A percentile compares a stretch with the other conserved stretches of the same genome.
These are phyloP conservation scores for Periconia sp. DNA, from an alignment of 2,329 filamentous ascomycete species.

Conservation along the genomic window DNA sequence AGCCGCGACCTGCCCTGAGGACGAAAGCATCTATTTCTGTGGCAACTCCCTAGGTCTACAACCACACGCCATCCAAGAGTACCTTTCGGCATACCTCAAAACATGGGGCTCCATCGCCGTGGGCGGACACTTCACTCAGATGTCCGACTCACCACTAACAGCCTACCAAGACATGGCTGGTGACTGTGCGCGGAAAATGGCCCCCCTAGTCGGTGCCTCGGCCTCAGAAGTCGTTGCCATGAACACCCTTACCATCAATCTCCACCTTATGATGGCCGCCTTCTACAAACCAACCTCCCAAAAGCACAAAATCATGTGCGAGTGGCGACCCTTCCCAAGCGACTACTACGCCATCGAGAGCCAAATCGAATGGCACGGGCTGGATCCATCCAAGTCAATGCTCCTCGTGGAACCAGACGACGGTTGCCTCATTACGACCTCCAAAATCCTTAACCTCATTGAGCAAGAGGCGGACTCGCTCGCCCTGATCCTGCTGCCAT, in stretches of 20 bases:
- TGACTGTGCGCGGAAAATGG: conserved; percentile 68
- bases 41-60: conserved; percentile 88
- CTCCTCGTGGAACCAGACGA: conserved; percentile 71
- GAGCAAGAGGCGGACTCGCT: conserved; percentile 71
- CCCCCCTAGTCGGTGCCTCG: conserved; percentile 72
- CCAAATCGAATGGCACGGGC: conserved; percentile 71
- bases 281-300: conserved; percentile 72
- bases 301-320: conserved; percentile 76
- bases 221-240: conserved; percentile 79
- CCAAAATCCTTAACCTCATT: conserved; percentile 70
- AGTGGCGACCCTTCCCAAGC: conserved; percentile 86
- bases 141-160: conserved; percentile 68
- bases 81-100: conserved; percentile 71
- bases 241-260: conserved; percentile 80
- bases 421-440: conserved; percentile 64
- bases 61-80: conserved; percentile 66
- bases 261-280: conserved; percentile 81
- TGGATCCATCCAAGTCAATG: conserved; percentile 64
- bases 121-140: conserved; percentile 73
- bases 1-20: conserved; percentile 33
- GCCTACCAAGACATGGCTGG: conserved; percentile 80
- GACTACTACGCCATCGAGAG: conserved; percentile 85
- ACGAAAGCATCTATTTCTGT: conserved; percentile 73
- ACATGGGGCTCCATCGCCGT: conserved; percentile 86
- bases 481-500: conserved; percentile 77